Conservation (phyloP, 1,284 basidiomycete genomes). For the Apiotrichum gracile region DNA sequence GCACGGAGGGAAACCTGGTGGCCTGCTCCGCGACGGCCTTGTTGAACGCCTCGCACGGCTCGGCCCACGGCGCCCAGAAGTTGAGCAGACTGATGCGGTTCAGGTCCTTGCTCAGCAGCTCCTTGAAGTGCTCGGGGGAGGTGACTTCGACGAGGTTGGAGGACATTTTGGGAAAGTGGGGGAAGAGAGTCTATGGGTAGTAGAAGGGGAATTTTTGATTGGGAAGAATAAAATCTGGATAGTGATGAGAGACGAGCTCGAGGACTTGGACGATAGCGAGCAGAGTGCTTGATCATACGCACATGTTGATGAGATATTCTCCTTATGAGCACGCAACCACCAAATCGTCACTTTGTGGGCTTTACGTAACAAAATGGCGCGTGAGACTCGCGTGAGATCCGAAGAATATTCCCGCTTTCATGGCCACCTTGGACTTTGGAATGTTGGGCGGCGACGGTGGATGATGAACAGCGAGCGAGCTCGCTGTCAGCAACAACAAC, state of each 20-base stretch:
- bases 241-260: neutral
- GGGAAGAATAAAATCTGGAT: neutral
- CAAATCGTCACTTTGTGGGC: no score
- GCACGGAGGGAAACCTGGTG: conserved; percentile 60
- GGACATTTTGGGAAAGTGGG: conserved; percentile 18
- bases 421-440: no score
- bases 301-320: no score
- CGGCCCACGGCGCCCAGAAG: conserved; percentile 92
- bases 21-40: conserved; percentile 65
- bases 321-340: no score
- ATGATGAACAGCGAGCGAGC: neutral
- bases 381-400: neutral
- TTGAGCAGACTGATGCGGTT: conserved; percentile 74
- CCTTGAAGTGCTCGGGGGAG: conserved; percentile 67
- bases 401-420: neutral
- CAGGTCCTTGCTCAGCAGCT: conserved; percentile 67
- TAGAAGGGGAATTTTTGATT: neutral
- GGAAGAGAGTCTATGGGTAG: neutral
- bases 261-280: no score
- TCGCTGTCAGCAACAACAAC: neutral
- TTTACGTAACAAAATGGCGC: neutral
- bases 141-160: conserved; percentile 51
- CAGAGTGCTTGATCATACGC: no score
- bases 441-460: neutral
- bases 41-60: conserved; percentile 82